phyloP scores from a whole-genome alignment of 805 yeast genomes.

The Teunomyces pallodes region DNA sequence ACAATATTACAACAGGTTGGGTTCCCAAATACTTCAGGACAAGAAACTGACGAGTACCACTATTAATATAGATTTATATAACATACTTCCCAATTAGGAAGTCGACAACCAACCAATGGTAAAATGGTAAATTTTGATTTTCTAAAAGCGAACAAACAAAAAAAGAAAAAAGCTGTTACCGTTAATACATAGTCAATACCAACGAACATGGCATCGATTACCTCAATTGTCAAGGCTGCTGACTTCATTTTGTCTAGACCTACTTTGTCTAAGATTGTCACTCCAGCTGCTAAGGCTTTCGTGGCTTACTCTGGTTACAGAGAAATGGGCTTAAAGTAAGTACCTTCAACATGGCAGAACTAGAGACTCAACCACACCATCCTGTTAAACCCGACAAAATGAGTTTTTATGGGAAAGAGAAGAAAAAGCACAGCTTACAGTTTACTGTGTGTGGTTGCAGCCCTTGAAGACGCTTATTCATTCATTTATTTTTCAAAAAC shows the following conservation, averaged over 20 bases:
- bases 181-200: neutral
- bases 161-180: neutral
- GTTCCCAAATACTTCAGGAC: conserved; percentile 58
- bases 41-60: conserved; percentile 60
- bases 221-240: conserved; percentile 69
- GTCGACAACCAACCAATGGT: conserved; percentile 26
- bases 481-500: too few relatives aligned
- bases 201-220: conserved; percentile 52
- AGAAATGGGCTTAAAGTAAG: conserved; percentile 77
- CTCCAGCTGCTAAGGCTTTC: conserved; percentile 79
- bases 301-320: conserved; percentile 85
- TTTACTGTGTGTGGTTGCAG: too few relatives aligned
- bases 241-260: conserved; percentile 83
- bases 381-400: too few relatives aligned
- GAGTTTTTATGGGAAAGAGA: too few relatives aligned
- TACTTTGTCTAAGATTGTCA: conserved; percentile 65
- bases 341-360: conserved; percentile 5
- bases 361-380: too few relatives aligned
- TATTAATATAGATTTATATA: conserved; percentile 35
- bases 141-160: neutral
- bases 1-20: conserved; percentile 65
- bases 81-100: conserved; percentile 22
- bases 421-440: too few relatives aligned
- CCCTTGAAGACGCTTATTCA: too few relatives aligned
- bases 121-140: conserved; percentile 17